Percentiles rank a stretch among this genome's conserved stretches.
Conservation (phyloP, 2,329 filamentous ascomycete species). For the Colletotrichum shisoi region DNA sequence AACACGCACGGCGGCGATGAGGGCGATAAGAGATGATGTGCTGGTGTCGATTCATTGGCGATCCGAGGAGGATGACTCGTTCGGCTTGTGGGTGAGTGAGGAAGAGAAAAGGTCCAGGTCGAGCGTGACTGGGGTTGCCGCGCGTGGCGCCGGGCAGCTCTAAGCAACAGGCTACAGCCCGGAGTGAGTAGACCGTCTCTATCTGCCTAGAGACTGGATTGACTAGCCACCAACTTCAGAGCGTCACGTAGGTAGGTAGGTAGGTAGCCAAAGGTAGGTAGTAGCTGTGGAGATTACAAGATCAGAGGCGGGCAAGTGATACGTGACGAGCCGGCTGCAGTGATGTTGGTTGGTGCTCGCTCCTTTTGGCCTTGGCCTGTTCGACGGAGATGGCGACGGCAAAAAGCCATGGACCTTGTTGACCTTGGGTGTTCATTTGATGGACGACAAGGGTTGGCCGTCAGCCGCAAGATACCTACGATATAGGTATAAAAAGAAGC, state of each 20-base stretch:
- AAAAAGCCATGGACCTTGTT: neutral
- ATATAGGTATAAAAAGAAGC: too few species aligned
- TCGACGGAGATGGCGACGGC: neutral
- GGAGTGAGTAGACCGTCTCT: neutral
- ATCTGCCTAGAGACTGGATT: neutral
- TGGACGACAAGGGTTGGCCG: neutral
- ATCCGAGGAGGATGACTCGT: conserved; percentile 14
- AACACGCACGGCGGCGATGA: neutral
- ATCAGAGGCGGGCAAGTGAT: neutral
- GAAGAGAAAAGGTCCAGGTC: neutral
- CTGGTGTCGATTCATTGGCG: conserved; percentile 17
- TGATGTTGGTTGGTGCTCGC: neutral
- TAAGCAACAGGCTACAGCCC: neutral
- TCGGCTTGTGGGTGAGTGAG: neutral
- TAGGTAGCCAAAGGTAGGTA: neutral
- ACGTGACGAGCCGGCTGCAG: neutral
- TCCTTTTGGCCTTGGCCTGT: neutral
- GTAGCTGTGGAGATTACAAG: neutral
- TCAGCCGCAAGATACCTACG: neutral
- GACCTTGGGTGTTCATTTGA: conserved; percentile 1
- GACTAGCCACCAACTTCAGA: neutral
- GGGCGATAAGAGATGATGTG: conserved; percentile 18
- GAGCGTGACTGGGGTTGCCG: conserved; percentile 11
- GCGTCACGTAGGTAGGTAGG: neutral
- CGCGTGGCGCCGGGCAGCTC: conserved; percentile 5